Evolutionary conservation across 768 basidiomycete species (phyloP).

Genomic region (Pholiota molesta): DNA sequence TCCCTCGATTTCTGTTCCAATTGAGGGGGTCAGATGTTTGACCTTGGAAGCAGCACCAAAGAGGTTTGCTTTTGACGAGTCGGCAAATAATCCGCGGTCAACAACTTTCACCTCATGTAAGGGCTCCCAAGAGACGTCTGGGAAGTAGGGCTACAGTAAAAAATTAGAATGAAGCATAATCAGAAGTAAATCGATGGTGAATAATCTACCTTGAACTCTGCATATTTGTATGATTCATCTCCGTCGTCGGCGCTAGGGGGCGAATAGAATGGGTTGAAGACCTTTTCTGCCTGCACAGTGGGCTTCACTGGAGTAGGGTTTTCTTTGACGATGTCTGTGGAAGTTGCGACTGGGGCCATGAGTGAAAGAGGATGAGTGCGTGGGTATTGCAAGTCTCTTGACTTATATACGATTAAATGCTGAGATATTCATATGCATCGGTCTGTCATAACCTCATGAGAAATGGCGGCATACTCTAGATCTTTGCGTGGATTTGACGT

Average conservation of each 20-base stretch:
- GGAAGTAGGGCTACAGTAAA: conserved; percentile 59
- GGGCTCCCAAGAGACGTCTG: conserved; percentile 66
- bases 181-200: not conserved
- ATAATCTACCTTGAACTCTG: conserved; percentile 57
- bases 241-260: conserved; percentile 55
- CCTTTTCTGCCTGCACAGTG: conserved; percentile 20
- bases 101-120: conserved; percentile 57
- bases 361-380: not conserved
- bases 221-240: conserved; percentile 54
- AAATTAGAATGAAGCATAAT: not conserved
- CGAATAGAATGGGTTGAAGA: conserved; percentile 72
- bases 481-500: conserved; percentile 24
- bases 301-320: conserved; percentile 17
- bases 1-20: conserved; percentile 77
- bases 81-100: conserved; percentile 71
- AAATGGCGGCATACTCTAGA: conserved; percentile 9
- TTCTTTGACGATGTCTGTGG: conserved; percentile 27
- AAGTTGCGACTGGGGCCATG: conserved; percentile 57
- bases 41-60: conserved; percentile 69
- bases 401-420: conserved; percentile 1
- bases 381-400: not conserved
- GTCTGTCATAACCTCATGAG: conserved; percentile 12
- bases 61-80: conserved; percentile 67
- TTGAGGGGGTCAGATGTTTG: conserved; percentile 66
- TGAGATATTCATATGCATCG: not conserved